Evolutionary conservation across 2,329 filamentous ascomycete species (phyloP).

Genomic region (Aspergillus pseudoterreus): DNA sequence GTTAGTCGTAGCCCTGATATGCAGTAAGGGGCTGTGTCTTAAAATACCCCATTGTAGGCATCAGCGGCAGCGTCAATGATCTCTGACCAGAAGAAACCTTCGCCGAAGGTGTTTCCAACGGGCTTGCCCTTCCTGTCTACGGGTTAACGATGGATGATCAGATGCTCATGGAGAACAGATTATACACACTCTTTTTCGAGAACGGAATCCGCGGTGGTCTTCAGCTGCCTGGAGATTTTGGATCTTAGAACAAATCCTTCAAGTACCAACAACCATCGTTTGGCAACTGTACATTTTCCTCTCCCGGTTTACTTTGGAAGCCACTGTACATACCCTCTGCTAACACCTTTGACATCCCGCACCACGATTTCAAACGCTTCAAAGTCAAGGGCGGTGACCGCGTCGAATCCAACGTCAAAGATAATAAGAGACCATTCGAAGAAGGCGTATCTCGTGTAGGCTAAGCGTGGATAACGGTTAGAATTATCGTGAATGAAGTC

Average conservation of each 20-base stretch:
- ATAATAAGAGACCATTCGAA: constrained; percentile 96
- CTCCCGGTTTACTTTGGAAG: constrained; percentile 73
- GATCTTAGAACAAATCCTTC: constrained; percentile 34
- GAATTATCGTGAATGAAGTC: neutral
- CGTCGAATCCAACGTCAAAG: constrained; percentile 94
- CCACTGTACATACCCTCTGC: constrained; percentile 97
- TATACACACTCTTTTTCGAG: constrained; percentile 70
- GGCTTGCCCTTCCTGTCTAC: constrained; percentile 68
- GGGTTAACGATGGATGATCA: constrained; percentile 18
- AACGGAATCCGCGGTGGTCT: constrained; percentile 44
- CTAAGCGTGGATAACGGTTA: constrained; percentile 46
- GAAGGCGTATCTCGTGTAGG: constrained; percentile 95
- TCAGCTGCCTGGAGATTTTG: constrained; percentile 46
- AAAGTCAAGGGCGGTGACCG: constrained; percentile 91
- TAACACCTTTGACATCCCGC: constrained; percentile 81
- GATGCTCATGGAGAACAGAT: constrained; percentile 22
- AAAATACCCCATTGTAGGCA: constrained; percentile 80
- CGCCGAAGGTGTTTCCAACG: constrained; percentile 64
- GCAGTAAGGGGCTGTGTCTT: neutral
- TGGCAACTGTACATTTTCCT: constrained; percentile 49
- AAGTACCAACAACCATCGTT: constrained; percentile 36
- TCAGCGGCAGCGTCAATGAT: constrained; percentile 79
- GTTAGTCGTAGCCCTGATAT: constrained; percentile 19
- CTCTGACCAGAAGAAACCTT: constrained; percentile 69
- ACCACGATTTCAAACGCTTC: constrained; percentile 80